Evolutionary conservation across 2,329 filamentous ascomycete species (phyloP), one percentile per base, ranked within the genome.

Genomic region (Fusarium tjaetaba): DNA sequence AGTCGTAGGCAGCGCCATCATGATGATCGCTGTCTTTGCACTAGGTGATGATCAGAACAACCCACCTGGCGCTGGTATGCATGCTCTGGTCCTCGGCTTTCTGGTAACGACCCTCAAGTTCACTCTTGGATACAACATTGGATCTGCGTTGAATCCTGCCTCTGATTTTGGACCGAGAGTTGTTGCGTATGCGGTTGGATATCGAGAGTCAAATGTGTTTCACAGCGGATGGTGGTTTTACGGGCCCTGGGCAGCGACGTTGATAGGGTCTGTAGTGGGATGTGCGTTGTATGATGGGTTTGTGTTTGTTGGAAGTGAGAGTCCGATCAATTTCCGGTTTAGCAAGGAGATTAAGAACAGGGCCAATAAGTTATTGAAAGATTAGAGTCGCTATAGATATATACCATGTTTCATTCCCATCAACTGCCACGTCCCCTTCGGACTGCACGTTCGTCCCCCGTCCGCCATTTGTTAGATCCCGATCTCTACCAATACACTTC

Each of bases 41-140:
- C 69, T 83, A 0, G 81, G 81, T 7, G 82, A 83, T 53, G 81
- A 82, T 43, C 79, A 80, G 45, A 84, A 84, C 39, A 80, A 82
- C n/a, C 79, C 81, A 0, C 81, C 81, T 0, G 81, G 80, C 0
- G 80, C 80, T 6, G 82, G 82, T 11, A 83, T 82, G 74, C 80
- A 82, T 49, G 80, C 81, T 7, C 75, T 83, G 36, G 75, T 83
- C 2, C 68, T 84, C 5, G 82, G 82, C 11, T 69, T 84, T 26
- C 65, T 84, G 5, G 71, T 82, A 5, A 79, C 80, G 1, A 80
- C 79, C 4, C 74, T 83, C 28, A 83, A 81, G 63, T 81, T 83
- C 56, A 79, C 80, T 0, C 61, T 84, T 4, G 82, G 80, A 0
- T 82, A 81, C 45, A 83, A 83, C 48, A 81, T 80, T 11, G 82